phyloP scores from a whole-genome alignment of 1,284 basidiomycete genomes.

The Apiotrichum veenhuisii region DNA sequence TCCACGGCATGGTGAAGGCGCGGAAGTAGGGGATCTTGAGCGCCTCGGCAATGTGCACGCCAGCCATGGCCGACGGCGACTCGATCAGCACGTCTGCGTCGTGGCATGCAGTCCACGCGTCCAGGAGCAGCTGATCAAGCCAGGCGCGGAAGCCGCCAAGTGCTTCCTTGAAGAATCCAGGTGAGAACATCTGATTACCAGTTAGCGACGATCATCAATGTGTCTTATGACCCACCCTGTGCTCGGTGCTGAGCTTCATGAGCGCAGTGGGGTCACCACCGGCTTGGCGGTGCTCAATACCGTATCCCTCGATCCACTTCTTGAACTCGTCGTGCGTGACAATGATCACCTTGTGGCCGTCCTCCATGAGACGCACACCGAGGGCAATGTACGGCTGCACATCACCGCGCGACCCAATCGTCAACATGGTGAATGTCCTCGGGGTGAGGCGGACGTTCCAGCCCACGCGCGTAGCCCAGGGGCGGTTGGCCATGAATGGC shows the following conservation, averaged over 20 bases:
- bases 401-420: constrained; percentile 54
- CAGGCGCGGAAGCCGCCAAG: constrained; percentile 65
- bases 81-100: constrained; percentile 67
- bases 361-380: constrained; percentile 51
- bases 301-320: constrained; percentile 61
- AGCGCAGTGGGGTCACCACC: constrained; percentile 75
- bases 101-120: constrained; percentile 67
- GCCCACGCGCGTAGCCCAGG: constrained; percentile 9
- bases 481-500: constrained; percentile 47
- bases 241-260: constrained; percentile 53
- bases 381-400: constrained; percentile 55
- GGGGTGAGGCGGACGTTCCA: constrained; percentile 29
- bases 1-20: constrained; percentile 73
- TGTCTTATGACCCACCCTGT: constrained; percentile 46
- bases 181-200: constrained; percentile 62
- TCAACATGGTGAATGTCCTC: constrained; percentile 48
- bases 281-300: constrained; percentile 64
- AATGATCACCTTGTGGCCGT: constrained; percentile 57
- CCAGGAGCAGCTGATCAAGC: constrained; percentile 68
- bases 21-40: constrained; percentile 64
- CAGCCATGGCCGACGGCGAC: constrained; percentile 69
- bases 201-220: not conserved
- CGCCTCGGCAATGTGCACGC: constrained; percentile 75
- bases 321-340: constrained; percentile 64
- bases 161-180: constrained; percentile 74